phyloP scores from a whole-genome alignment of 768 basidiomycete species.

The Neoboletus brunneissimus region DNA sequence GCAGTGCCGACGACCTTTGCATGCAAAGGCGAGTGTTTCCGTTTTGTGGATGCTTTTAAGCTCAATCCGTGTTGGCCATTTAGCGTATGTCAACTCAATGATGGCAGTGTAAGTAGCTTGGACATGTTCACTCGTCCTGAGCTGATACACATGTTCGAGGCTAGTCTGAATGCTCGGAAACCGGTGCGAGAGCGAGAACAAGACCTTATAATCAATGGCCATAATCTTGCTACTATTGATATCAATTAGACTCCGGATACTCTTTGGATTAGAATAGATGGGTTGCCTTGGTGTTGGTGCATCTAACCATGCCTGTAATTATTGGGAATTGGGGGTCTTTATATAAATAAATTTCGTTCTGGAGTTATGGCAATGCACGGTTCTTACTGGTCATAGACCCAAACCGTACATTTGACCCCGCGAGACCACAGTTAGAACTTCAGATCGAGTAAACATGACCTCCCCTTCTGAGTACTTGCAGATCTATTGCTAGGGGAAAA shows the following conservation, averaged over 20 bases:
- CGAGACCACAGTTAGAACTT: too few species aligned
- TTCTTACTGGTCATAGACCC: too few species aligned
- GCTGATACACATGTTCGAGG: not conserved
- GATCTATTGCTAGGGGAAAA: too few species aligned
- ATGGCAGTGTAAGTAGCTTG: constrained; percentile 10
- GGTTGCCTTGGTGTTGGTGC: too few species aligned
- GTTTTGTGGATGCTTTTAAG: not conserved
- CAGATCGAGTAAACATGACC: too few species aligned
- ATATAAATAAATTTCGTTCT: too few species aligned
- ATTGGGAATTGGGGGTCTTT: too few species aligned
- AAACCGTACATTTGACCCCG: too few species aligned
- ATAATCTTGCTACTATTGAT: constrained; percentile 1
- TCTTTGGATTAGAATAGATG: too few species aligned
- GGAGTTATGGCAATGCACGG: too few species aligned
- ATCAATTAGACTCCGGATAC: constrained; percentile 33
- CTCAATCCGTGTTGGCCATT: not conserved
- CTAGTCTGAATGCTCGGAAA: constrained; percentile 12
- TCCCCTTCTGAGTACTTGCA: too few species aligned
- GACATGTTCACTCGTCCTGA: not conserved
- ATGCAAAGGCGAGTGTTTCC: constrained; percentile 1
- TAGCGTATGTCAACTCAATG: constrained; percentile 15
- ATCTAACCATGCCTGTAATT: too few species aligned
- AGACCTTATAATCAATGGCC: not conserved
- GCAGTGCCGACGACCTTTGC: constrained; percentile 1
- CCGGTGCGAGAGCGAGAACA: constrained; percentile 3